Percentiles rank a stretch among this genome's conserved stretches.
phyloP scores from a whole-genome alignment of 1,284 basidiomycete genomes.

The Moesziomyces sp. region DNA sequence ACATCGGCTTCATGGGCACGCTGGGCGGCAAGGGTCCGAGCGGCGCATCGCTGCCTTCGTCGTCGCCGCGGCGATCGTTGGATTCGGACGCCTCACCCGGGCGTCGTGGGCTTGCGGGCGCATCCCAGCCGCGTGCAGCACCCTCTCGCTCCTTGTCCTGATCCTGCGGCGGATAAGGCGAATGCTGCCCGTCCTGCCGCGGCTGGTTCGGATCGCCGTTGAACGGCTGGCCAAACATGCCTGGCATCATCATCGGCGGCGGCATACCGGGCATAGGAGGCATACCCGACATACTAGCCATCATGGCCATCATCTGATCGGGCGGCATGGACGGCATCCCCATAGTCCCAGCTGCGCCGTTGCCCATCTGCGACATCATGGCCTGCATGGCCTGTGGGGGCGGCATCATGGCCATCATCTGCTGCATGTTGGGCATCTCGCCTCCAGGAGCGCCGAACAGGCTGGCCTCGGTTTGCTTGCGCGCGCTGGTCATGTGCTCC shows the following conservation, averaged over 20 bases:
- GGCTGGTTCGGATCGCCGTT: conserved; percentile 24
- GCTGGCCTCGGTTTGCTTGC: conserved; percentile 70
- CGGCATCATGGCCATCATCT: conserved; percentile 52
- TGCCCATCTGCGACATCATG: conserved; percentile 51
- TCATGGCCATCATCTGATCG: conserved; percentile 62
- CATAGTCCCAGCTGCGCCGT: conserved; percentile 37
- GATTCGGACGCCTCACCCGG: background rate
- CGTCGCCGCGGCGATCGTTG: conserved; percentile 9
- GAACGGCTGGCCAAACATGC: conserved; percentile 37
- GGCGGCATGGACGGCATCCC: conserved; percentile 54
- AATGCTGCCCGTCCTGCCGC: conserved; percentile 13
- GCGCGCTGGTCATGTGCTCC: conserved; percentile 81
- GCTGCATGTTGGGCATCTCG: conserved; percentile 38
- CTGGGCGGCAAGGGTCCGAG: conserved; percentile 3
- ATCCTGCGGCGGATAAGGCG: conserved; percentile 16
- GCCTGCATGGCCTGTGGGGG: conserved; percentile 53
- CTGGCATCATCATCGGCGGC: conserved; percentile 35
- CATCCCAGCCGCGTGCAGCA: conserved; percentile 12
- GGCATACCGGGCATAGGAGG: conserved; percentile 42
- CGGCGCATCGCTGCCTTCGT: conserved; percentile 3
- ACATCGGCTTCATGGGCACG: conserved; percentile 28
- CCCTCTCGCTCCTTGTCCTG: conserved; percentile 6
- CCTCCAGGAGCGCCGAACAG: conserved; percentile 27
- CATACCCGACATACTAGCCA: conserved; percentile 51
- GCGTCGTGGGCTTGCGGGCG: conserved; percentile 4